Percentiles rank a stretch among this genome's conserved stretches.
These are phyloP conservation scores for Amylocarpus encephaloides DNA, from an alignment of 2,329 filamentous ascomycete genomes.

Conservation along the genomic window DNA sequence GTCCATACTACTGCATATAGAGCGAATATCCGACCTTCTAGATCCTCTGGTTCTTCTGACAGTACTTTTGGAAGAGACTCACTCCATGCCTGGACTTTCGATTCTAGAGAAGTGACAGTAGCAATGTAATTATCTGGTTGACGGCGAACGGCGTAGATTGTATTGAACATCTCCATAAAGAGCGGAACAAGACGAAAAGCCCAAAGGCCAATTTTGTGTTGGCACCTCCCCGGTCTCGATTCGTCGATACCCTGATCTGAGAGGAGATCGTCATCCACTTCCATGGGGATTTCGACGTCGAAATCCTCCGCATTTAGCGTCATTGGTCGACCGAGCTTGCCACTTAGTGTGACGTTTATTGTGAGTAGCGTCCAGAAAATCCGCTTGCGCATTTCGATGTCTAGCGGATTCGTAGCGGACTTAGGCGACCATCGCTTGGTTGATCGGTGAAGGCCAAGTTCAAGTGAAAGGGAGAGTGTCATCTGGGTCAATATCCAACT, in stretches of 20 bases:
- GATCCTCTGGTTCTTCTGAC: constrained; percentile 37
- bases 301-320: constrained; percentile 67
- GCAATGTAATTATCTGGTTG: constrained; percentile 57
- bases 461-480: constrained; percentile 63
- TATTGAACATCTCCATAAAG: constrained; percentile 67
- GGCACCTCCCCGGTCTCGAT: constrained; percentile 51
- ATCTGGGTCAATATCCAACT: constrained; percentile 62
- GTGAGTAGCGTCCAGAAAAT: constrained; percentile 69
- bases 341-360: constrained; percentile 62
- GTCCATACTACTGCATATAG: constrained; percentile 48
- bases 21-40: constrained; percentile 42
- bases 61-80: constrained; percentile 58
- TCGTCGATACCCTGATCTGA: constrained; percentile 57
- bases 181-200: constrained; percentile 60
- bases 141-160: constrained; percentile 65
- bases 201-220: constrained; percentile 60
- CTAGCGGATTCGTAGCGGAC: constrained; percentile 44
- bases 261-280: constrained; percentile 63
- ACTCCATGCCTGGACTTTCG: constrained; percentile 56
- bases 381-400: constrained; percentile 71
- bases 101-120: constrained; percentile 59
- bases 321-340: constrained; percentile 73
- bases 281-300: constrained; percentile 69
- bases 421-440: constrained; percentile 49
- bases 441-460: constrained; percentile 70